Base-by-base conservation (phyloP, 305 asterid genomes). In the Fraxinus platypoda region DNA sequence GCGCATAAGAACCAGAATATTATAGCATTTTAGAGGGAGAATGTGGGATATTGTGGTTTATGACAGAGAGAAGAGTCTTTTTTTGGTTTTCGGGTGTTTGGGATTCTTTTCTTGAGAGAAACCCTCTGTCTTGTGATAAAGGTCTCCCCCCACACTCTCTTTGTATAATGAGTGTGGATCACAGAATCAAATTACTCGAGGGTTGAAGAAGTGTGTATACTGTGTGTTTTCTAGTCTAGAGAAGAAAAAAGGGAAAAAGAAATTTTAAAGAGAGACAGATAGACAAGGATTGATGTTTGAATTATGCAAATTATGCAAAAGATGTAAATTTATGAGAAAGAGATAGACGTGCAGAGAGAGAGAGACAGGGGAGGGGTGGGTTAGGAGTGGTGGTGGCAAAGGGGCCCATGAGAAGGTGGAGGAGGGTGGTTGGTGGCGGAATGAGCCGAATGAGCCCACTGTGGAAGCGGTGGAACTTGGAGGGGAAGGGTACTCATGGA, bases 91-190 rank as follows among this genome's bases (percentile, higher is more conserved):
- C 78, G 26, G 78, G 79, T 35, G 59, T 37, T 74, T 76, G 3
- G 57, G 88, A 90, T 89, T 90, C 91, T 86, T 92, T 90, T 84
- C 90, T 90, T 81, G 90, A 87, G 91, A 89, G 89, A 88, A 84
- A 88, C 89, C 86, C 86, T 87, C 82, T 76, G 78, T 78, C 78
- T 13, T 66, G 81, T 52, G 83, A 78, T 54, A 81, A 75, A 75
- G 83, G 88, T 84, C 78, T 72, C 84, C 66, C 78, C 43, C 4
- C 74, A 66, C 70, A 13, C 74, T 74, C 35, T 23, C 37, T 75
- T 2, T 12, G 25, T 62, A 77, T 49, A 21, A 68, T 78, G 83
- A 74, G 75, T 83, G 85, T 84, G 84, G 84, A 89, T 86, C 90
- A 84, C 78, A 82, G 88, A 86, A 85, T 85, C 87, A 85, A 85